Conservation (phyloP, 768 basidiomycete genomes). For the Tylopilus cervinicoccineus region DNA sequence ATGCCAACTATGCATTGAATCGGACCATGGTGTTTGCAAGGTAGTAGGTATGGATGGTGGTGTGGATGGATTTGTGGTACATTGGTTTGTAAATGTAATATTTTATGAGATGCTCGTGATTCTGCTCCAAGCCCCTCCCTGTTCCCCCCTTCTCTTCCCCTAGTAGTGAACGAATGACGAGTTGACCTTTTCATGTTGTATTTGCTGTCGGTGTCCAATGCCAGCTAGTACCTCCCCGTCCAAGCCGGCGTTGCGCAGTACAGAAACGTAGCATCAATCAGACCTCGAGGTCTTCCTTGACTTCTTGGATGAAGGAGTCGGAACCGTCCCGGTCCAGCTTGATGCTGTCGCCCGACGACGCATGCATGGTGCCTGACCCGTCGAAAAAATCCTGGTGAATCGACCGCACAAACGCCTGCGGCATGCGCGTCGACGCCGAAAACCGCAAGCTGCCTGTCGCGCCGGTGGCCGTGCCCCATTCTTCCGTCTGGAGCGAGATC, state of each 20-base stretch:
- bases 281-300: slow-evolving; percentile 2
- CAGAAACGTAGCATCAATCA: not conserved
- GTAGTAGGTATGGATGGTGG: not conserved
- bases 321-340: slow-evolving; percentile 6
- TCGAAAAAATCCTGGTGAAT: not conserved
- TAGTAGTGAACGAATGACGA: not conserved
- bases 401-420: not conserved
- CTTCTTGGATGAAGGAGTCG: slow-evolving; percentile 10
- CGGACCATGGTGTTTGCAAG: slow-evolving; percentile 10
- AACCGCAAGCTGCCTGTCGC: slow-evolving; percentile 9
- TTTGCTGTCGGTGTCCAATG: not conserved
- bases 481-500: slow-evolving; percentile 18
- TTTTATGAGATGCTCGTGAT: not conserved
- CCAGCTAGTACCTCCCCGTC: not conserved
- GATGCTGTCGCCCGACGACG: not conserved
- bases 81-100: not conserved
- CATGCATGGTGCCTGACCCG: slow-evolving; percentile 10
- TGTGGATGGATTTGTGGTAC: not conserved
- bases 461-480: not conserved
- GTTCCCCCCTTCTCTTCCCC: not conserved
- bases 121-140: not conserved
- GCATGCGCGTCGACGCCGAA: not conserved
- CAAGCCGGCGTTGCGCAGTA: not conserved
- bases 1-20: slow-evolving; percentile 19
- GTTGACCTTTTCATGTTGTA: not conserved